These are phyloP conservation scores for Butyriboletus loyo DNA, from an alignment of 768 basidiomycete genomes.

Conservation along the genomic window DNA sequence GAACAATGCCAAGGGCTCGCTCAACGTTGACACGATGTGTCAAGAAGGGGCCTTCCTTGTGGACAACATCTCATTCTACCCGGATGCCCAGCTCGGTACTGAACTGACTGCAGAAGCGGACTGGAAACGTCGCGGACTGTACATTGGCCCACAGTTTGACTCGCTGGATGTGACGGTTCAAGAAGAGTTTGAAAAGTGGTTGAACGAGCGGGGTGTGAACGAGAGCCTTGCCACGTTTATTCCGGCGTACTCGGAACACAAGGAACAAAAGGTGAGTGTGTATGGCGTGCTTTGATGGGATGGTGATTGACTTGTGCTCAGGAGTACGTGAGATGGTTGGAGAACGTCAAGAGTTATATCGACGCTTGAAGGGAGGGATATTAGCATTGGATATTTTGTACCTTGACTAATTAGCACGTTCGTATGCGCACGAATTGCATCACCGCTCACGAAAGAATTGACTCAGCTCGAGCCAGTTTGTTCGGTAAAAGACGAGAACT, in stretches of 20 bases:
- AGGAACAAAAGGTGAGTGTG: slow-evolving; percentile 81
- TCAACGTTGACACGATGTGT: slow-evolving; percentile 75
- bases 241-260: slow-evolving; percentile 81
- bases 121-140: slow-evolving; percentile 88
- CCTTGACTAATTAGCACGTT: slow-evolving; percentile 5
- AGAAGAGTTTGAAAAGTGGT: slow-evolving; percentile 86
- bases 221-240: slow-evolving; percentile 81
- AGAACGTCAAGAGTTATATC: slow-evolving; percentile 77
- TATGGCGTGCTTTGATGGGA: not conserved
- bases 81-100: slow-evolving; percentile 65
- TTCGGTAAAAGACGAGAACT: too few species aligned
- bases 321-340: slow-evolving; percentile 93
- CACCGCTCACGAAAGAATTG: slow-evolving; percentile 17
- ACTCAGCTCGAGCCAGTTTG: too few species aligned
- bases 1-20: slow-evolving; percentile 55
- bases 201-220: slow-evolving; percentile 88
- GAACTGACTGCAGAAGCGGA: slow-evolving; percentile 86
- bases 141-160: slow-evolving; percentile 93
- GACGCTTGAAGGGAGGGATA: slow-evolving; percentile 43
- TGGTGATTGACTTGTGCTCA: slow-evolving; percentile 29
- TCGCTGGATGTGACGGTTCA: slow-evolving; percentile 85
- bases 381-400: not conserved
- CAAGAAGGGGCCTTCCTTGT: slow-evolving; percentile 81
- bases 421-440: slow-evolving; percentile 18
- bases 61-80: slow-evolving; percentile 88